Evolutionary conservation across 495 filamentous ascomycete species (phyloP).

Genomic region (Daldinia caldariorum): DNA sequence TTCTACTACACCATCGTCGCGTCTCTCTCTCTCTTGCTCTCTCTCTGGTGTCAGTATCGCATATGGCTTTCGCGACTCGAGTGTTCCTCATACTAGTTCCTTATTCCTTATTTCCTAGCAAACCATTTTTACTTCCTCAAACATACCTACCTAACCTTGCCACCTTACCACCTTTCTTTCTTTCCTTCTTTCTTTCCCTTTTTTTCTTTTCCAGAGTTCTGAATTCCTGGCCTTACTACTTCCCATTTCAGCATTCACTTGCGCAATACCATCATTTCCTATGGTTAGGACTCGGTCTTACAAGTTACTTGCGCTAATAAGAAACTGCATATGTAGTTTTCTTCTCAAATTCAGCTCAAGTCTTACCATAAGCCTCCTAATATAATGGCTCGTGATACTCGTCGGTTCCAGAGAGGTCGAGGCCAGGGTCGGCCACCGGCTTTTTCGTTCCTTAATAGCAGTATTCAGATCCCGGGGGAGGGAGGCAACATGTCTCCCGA

Average conservation of each 20-base stretch:
- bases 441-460: background rate
- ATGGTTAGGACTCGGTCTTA: background rate
- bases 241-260: background rate
- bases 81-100: too few relatives aligned
- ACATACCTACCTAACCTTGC: too few relatives aligned
- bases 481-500: background rate
- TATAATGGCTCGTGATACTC: slow-evolving; percentile 3
- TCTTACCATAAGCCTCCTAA: background rate
- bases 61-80: too few relatives aligned
- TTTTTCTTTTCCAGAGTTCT: background rate
- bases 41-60: too few relatives aligned
- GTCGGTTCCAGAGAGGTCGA: background rate
- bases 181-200: background rate
- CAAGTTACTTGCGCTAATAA: background rate
- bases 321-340: background rate
- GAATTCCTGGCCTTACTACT: background rate
- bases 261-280: background rate
- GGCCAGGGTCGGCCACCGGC: background rate
- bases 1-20: too few relatives aligned
- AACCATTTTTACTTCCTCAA: background rate
- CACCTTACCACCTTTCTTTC: background rate
- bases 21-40: too few relatives aligned
- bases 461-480: background rate
- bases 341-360: background rate
- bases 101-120: background rate